Percentiles rank a stretch among this genome's conserved stretches.
Conservation (phyloP, 208 protist species). For the Tritrichomonas musculus region DNA sequence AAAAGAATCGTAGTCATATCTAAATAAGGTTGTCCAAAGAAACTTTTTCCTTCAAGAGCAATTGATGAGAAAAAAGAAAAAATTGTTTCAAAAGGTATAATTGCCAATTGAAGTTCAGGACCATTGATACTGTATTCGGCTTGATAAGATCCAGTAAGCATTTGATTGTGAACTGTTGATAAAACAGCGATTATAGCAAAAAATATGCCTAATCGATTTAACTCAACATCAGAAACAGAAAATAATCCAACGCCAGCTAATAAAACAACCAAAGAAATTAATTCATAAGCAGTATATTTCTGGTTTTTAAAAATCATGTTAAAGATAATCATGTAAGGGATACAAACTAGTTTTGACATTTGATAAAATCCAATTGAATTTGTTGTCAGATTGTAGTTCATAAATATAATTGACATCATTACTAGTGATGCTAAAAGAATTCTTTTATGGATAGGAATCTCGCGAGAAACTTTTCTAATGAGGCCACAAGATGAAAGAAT, state of each 20-base stretch:
- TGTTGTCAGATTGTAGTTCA: conserved; percentile 24
- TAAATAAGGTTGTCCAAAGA: conserved; percentile 17
- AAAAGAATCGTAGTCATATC: neutral
- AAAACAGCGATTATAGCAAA: conserved; percentile 35
- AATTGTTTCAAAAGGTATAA: conserved; percentile 6
- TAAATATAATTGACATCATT: neutral
- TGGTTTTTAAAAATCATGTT: conserved; percentile 32
- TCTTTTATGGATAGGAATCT: neutral
- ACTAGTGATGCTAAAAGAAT: neutral
- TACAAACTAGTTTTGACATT: conserved; percentile 42
- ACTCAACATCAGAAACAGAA: conserved; percentile 40
- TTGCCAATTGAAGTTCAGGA: conserved; percentile 29
- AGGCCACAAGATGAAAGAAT: neutral
- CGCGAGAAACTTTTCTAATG: neutral
- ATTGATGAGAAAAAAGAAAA: conserved; percentile 20
- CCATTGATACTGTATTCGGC: conserved; percentile 33
- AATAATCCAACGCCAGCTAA: conserved; percentile 35
- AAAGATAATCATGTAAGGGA: conserved; percentile 36
- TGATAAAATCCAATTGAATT: conserved; percentile 47
- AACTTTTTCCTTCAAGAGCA: neutral
- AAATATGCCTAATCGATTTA: conserved; percentile 31
- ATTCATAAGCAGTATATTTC: neutral
- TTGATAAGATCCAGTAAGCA: conserved; percentile 34
- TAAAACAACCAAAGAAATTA: conserved; percentile 37
- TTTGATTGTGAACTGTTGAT: conserved; percentile 39